phyloP scores from a whole-genome alignment of 176 grass and related monocot genomes.

The Carex pumila region DNA sequence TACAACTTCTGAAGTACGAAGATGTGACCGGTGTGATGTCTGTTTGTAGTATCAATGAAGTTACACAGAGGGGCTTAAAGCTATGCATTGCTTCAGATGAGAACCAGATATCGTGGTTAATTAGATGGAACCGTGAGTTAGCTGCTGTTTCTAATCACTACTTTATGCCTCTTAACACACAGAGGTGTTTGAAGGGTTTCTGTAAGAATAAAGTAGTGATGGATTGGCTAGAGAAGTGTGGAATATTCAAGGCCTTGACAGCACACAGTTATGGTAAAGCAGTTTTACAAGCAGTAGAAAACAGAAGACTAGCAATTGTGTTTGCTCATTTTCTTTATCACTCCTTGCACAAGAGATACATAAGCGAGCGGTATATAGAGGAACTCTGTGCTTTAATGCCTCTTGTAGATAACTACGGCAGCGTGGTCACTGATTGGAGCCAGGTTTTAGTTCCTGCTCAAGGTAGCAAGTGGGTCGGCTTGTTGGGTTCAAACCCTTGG shows the following conservation, averaged over 20 bases:
- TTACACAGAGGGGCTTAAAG: background rate
- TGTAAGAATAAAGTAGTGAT: background rate
- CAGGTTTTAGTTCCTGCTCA: constrained; percentile 52
- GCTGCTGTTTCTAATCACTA: constrained; percentile 15
- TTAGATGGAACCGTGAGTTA: constrained; percentile 53
- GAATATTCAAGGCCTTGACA: constrained; percentile 30
- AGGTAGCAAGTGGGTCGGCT: constrained; percentile 54
- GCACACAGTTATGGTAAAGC: constrained; percentile 6
- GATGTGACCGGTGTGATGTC: constrained; percentile 18
- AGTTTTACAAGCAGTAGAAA: constrained; percentile 25
- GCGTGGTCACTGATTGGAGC: background rate
- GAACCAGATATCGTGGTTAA: constrained; percentile 37
- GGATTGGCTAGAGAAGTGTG: constrained; percentile 33
- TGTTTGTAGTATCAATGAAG: constrained; percentile 33
- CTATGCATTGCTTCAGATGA: constrained; percentile 39
- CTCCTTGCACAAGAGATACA: constrained; percentile 6
- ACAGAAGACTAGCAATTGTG: constrained; percentile 22
- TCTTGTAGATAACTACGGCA: constrained; percentile 36
- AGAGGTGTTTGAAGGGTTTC: constrained; percentile 12
- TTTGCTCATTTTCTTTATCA: constrained; percentile 60
- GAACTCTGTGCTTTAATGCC: constrained; percentile 21
- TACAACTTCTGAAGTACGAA: constrained; percentile 51
- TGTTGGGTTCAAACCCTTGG: constrained; percentile 66
- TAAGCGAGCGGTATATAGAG: background rate
- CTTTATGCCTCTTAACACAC: constrained; percentile 32